Conservation (phyloP, 805 yeast species). For the Teunomyces stri region DNA sequence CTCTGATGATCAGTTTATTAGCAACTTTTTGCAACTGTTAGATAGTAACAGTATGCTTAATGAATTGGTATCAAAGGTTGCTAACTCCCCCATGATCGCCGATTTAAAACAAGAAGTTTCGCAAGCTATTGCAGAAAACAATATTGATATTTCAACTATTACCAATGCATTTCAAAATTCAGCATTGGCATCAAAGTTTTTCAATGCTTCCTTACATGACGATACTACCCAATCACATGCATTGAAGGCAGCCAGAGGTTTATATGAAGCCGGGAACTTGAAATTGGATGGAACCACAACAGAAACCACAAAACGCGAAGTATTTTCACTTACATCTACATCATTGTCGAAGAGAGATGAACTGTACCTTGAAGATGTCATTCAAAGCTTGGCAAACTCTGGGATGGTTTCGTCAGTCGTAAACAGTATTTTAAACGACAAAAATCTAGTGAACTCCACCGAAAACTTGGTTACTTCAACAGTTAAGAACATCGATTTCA, state of each 20-base stretch:
- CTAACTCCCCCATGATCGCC: constrained; percentile 14
- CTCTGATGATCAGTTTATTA: background rate
- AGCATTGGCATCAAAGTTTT: constrained; percentile 15
- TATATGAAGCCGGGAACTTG: constrained; percentile 4
- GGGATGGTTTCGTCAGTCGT: constrained; percentile 22
- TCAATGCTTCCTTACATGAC: constrained; percentile 16
- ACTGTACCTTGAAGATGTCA: constrained; percentile 16
- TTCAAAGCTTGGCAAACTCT: constrained; percentile 20
- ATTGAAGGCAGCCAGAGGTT: constrained; percentile 15
- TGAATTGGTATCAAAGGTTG: constrained; percentile 16
- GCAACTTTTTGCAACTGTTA: constrained; percentile 13
- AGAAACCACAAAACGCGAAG: constrained; percentile 11
- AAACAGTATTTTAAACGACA: constrained; percentile 22
- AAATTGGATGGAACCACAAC: background rate
- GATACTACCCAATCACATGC: constrained; percentile 13
- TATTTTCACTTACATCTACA: background rate
- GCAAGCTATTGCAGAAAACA: constrained; percentile 13
- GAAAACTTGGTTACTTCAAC: constrained; percentile 18
- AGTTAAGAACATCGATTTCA: constrained; percentile 21
- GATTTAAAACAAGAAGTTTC: constrained; percentile 12
- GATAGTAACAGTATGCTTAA: constrained; percentile 12
- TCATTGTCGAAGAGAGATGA: constrained; percentile 12
- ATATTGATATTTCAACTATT: constrained; percentile 15
- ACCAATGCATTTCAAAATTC: constrained; percentile 11
- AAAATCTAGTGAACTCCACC: constrained; percentile 17